Conservation (phyloP, 2,329 filamentous ascomycete species). For the Ascochyta pisi region DNA sequence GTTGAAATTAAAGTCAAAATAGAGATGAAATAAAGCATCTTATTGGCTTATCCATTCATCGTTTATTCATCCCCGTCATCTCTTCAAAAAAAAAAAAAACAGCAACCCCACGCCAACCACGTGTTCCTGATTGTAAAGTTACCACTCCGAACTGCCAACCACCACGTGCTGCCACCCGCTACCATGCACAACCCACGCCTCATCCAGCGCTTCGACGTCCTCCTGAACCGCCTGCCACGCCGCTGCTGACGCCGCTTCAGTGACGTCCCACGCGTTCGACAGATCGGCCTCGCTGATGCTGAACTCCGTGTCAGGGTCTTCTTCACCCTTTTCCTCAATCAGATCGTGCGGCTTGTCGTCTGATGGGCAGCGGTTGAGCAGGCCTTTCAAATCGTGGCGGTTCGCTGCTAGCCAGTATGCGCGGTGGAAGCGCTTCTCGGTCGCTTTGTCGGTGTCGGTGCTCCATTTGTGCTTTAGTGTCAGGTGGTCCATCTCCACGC, state of each 20-base stretch:
- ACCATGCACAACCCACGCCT: neutral
- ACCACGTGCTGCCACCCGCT: conserved; percentile 5
- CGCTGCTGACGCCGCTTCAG: neutral
- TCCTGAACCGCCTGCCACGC: conserved; percentile 7
- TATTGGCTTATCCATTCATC: no score
- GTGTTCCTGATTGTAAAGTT: neutral
- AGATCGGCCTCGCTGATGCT: conserved; percentile 16
- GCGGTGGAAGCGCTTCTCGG: conserved; percentile 34
- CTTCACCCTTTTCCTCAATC: conserved; percentile 1
- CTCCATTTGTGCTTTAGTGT: conserved; percentile 22
- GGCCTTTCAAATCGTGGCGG: conserved; percentile 8
- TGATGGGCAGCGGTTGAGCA: conserved; percentile 22
- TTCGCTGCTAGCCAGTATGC: conserved; percentile 42
- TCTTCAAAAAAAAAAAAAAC: no score
- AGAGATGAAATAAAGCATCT: no score
- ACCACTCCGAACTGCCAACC: conserved; percentile 15
- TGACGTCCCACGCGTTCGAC: conserved; percentile 11
- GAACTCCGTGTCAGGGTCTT: conserved; percentile 14
- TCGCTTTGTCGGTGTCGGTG: conserved; percentile 16
- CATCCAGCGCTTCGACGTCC: neutral
- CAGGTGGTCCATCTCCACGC: neutral
- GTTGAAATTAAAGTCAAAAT: no score
- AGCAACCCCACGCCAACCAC: no score
- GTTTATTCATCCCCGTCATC: no score
- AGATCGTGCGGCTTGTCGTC: conserved; percentile 19